These are phyloP conservation scores for Sporothrix dimorphospora DNA, from an alignment of 2,329 filamentous ascomycete genomes.

Conservation along the genomic window DNA sequence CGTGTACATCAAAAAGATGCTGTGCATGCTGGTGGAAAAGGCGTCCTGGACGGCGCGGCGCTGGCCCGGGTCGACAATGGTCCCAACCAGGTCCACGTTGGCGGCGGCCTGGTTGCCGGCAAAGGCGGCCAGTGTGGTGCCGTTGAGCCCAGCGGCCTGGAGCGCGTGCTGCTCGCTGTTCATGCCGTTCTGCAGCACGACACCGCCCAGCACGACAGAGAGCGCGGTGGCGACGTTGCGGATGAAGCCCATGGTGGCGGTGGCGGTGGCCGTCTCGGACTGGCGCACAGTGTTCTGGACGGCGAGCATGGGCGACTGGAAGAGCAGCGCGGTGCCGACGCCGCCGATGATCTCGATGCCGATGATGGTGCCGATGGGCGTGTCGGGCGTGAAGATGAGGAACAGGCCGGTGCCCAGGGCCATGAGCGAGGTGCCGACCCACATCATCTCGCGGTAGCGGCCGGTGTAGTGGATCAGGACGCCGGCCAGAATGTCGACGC, in stretches of 20 bases:
- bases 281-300: conserved; percentile 62
- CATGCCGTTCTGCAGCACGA: conserved; percentile 79
- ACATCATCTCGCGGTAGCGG: conserved; percentile 57
- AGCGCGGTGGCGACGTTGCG: conserved; percentile 66
- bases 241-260: conserved; percentile 59
- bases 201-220: conserved; percentile 73
- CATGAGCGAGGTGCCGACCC: conserved; percentile 53
- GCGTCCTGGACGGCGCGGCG: conserved; percentile 24
- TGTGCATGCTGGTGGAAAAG: conserved; percentile 26
- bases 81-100: conserved; percentile 63
- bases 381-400: conserved; percentile 54
- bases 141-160: conserved; percentile 43
- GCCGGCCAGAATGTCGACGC: conserved; percentile 49
- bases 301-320: conserved; percentile 61
- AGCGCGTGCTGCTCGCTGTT: conserved; percentile 42
- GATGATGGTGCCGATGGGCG: conserved; percentile 47
- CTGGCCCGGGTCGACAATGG: conserved; percentile 25
- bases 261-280: conserved; percentile 61
- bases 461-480: conserved; percentile 57
- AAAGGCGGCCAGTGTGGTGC: conserved; percentile 40
- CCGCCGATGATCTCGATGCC: conserved; percentile 59
- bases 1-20: conserved; percentile 30
- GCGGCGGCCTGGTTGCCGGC: conserved; percentile 62
- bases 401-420: conserved; percentile 59
- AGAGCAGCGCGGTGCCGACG: conserved; percentile 61